Evolutionary conservation across 352 stramenopile genomes (phyloP), one percentile per base, ranked within the genome.

Genomic region (Phytophthora crassamura): DNA sequence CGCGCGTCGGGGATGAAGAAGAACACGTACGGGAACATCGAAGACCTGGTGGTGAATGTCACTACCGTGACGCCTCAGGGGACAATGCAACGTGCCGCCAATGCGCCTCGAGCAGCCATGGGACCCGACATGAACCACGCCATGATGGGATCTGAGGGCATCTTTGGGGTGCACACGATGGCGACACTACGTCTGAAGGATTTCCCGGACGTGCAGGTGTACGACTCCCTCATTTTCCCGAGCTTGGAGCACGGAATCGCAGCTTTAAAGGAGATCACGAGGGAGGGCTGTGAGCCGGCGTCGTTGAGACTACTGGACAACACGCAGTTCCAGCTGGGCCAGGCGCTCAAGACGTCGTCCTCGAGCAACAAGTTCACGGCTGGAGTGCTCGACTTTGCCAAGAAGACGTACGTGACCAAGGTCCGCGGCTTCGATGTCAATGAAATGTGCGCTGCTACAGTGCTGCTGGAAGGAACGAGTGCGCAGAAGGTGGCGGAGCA

Each of bases 1-100:
- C 89, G 91, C 62, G 90, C 93, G 16, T 98, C 91, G 2, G 94
- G 93, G 8, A 98, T 98, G 94, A 98, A 98, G 75, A 95, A 97
- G 72, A 97, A 97, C 58, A 80, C 76, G 34, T 98, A 98, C 62
- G 94, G 94, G 28, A 98, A 98, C 55, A 98, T 98, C 66, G 94
- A 98, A 69, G 92, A 98, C 62, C 78, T 98, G 18, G 87, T 97
- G 15, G 78, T 95, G 7, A 92, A 93, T 62, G 67, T 97, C 22
- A 90, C 85, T 47, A 87, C 83, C 28, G 83, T 91, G 32, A 95
- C 90, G 35, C 67, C 86, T 0, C 61, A 63, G 14, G 87, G 85
- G 7, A 92, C 82, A 28, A 74, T 95, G 62, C 59, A 82, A 41
- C 66, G 69, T 12, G 71, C 72, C 2, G 82, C 75, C 0, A 82